Base-by-base conservation (phyloP, 2,329 filamentous ascomycete genomes). In the Drechslera avenae region DNA sequence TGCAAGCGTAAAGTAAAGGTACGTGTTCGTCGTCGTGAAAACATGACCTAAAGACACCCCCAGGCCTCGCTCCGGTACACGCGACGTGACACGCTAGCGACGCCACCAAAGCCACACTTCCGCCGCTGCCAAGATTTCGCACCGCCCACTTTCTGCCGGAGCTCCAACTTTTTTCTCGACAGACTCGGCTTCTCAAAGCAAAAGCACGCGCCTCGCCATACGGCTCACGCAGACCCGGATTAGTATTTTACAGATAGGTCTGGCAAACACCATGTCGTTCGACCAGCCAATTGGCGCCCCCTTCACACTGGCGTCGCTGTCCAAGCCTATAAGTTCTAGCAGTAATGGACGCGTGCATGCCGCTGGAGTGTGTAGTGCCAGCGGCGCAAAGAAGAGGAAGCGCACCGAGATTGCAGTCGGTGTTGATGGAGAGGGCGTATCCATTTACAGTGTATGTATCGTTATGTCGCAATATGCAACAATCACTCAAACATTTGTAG, bases 361-460 rank as follows among this genome's bases (percentile, higher is more conserved):
- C 17, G 68, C 75, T 31, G 64, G 73, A n/a, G 82, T 86, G 36
- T 79, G 78, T 69, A 79, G 81, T 59, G 69, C 85, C 46, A 76
- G 76, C 50, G 78, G 79, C 44, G 76, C 79, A 34, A 82, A 79
- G 71, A 86, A 84, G 72, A 79, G 82, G 66, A 86, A 86, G 73
- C 76, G 84, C 67, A 81, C 84, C 61, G 84, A 87, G 64, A 76
- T 86, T 43, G 82, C 77, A 26, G 78, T 84, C 16, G 82, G 78
- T 1, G 75, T 86, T 12, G 83, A 86, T 65, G 83, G 83, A 32
- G 83, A 86, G 65, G 80, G 81, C 23, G 73, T 87, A 41, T 85
- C 81, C 56, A 80, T 87, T 30, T 86, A 86, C 72, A 83, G 84
- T 71, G 84, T 86, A 75, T 32, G 68, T 47, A 14, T 35, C n/a